Conservation (phyloP, 495 filamentous ascomycete species). For the Pyronema omphalodes region DNA sequence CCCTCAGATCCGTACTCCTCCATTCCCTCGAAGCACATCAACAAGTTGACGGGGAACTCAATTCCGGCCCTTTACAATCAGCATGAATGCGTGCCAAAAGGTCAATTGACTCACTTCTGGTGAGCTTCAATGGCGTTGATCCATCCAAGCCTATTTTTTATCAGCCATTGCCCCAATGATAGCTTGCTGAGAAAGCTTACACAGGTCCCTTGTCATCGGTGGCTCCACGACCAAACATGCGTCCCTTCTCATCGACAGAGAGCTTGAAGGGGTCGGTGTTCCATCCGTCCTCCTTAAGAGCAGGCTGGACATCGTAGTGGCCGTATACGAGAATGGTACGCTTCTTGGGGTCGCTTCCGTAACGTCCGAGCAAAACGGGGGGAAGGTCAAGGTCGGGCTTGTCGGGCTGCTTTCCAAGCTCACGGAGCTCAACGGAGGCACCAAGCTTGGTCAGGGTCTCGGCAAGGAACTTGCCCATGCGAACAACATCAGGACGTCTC, state of each 20-base stretch:
- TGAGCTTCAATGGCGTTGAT: conserved; percentile 95
- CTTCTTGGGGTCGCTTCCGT: conserved; percentile 79
- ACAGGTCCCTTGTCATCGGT: conserved; percentile 99
- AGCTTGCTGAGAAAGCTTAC: conserved; percentile 4
- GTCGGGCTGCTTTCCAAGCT: conserved; percentile 74
- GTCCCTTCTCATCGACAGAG: conserved; percentile 67
- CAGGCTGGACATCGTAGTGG: conserved; percentile 98
- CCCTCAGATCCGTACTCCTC: conserved; percentile 97
- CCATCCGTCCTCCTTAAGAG: conserved; percentile 86
- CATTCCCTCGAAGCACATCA: conserved; percentile 99
- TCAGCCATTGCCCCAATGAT: conserved; percentile 1
- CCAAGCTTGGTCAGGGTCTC: conserved; percentile 65
- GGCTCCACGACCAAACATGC: conserved; percentile 89
- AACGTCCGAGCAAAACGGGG: conserved; percentile 77
- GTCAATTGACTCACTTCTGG: conserved; percentile 35
- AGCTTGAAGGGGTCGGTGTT: conserved; percentile 86
- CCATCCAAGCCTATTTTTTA: conserved; percentile 50
- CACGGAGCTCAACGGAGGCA: conserved; percentile 64
- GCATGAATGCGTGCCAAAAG: background rate
- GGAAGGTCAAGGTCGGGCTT: conserved; percentile 81
- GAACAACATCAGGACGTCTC: conserved; percentile 72
- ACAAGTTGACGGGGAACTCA: conserved; percentile 88
- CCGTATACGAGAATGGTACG: conserved; percentile 91
- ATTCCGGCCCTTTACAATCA: conserved; percentile 41
- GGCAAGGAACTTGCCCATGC: conserved; percentile 88